Base-by-base conservation (phyloP, 441 rosid genomes). In the Manihot esculenta region DNA sequence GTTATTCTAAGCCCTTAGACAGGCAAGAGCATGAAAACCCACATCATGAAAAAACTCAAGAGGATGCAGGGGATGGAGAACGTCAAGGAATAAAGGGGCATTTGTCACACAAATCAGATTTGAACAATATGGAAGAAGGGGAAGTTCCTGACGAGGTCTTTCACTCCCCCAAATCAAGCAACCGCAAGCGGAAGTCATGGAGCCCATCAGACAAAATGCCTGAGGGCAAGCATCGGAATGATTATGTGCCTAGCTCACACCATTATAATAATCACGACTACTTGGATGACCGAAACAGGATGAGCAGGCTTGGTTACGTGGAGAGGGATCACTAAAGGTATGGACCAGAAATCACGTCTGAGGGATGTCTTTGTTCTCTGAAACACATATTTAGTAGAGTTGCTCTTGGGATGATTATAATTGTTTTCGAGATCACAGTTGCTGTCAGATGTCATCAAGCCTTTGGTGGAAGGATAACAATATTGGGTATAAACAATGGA, bases 261-360 rank as follows among this genome's bases (percentile, higher is more conserved):
- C 72, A 69, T 53, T 65, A 72, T 47, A 64, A 72, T 54, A 50
- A 74, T 69, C 71, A 75, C 17, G 80, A 77, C 66, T 55, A 55
- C 72, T 60, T 69, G 21, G 83, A 83, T 3, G 84, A 79, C 23
- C 78, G 75, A 5, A 75, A 66, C 53, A 41, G 66, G 75, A 63
- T 67, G 62, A 72, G 78, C 42, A 75, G 77, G 66, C 55, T 58
- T 66, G 78, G 78, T 47, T 74, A 80, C 60, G 69, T 65, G 60
- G 82, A 82, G 45, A 76, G 83, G 76, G 86, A 83, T 44, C 79
- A 83, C 33, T 78, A 61, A 71, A 76, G 83, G 79, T 78, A 80
- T n/a, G 74, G 64, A 23, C 76, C 67, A 5, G 85, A 79, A 83
- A 80, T 74, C 74, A 68, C 42, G 68, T 64, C 56, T 78, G 73